phyloP scores from a whole-genome alignment of 192 early-diverging fungal genomes.

The Linnemannia exigua region DNA sequence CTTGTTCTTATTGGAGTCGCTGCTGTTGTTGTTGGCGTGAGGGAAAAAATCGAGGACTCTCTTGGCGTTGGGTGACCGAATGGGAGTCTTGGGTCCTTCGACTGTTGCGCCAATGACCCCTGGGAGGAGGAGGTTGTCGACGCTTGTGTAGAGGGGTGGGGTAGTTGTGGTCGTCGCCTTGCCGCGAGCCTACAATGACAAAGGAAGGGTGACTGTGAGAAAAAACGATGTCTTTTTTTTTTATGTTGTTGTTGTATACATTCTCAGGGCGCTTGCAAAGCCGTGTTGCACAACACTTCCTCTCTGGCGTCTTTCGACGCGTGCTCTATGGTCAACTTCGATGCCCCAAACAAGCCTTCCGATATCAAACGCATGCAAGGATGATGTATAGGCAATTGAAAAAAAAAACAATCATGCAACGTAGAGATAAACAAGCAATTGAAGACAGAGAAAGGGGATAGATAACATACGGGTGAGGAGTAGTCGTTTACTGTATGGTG shows the following conservation, averaged over 20 bases:
- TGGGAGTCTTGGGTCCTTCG: conserved; percentile 47
- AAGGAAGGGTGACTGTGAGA: neutral
- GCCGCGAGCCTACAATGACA: neutral
- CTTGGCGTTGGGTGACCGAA: conserved; percentile 15
- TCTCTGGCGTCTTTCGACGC: neutral
- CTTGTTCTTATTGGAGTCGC: neutral
- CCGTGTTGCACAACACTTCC: neutral
- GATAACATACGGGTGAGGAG: neutral
- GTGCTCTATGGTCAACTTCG: neutral
- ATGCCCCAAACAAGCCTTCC: neutral
- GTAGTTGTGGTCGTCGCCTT: neutral
- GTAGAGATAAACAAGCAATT: neutral
- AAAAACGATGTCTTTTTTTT: neutral
- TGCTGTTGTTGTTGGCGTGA: conserved; percentile 10
- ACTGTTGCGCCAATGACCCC: conserved; percentile 46
- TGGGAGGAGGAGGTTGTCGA: conserved; percentile 37
- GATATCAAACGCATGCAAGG: neutral
- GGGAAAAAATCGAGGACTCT: neutral
- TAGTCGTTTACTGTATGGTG: neutral
- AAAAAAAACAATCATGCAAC: neutral
- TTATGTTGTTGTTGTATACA: neutral
- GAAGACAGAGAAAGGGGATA: neutral
- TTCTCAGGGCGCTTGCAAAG: neutral
- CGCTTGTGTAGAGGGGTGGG: conserved; percentile 5
- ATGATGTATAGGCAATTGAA: no score